Evolutionary conservation across 75 land plant species (phyloP).

Genomic region (Cunninghamia lanceolata): DNA sequence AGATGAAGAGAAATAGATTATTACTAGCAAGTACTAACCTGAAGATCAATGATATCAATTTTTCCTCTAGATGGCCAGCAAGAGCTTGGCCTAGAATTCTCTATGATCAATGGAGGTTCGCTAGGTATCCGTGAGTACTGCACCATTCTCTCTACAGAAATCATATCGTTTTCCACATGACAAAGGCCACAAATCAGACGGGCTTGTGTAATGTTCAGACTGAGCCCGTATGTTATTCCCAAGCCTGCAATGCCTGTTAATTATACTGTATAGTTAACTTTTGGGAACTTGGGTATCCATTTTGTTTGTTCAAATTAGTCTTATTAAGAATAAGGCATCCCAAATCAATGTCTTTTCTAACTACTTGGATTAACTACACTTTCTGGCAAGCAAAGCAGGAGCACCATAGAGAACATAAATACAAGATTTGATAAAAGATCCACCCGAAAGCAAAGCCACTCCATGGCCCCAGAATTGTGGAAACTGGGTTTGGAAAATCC

Average conservation of each 20-base stretch:
- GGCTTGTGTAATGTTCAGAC: conserved; percentile 57
- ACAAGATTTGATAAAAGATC: conserved; percentile 2
- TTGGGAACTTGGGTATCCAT: too few relatives aligned
- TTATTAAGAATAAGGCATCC: not conserved
- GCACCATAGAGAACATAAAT: conserved; percentile 63
- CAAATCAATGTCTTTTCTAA: not conserved
- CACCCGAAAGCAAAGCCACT: conserved; percentile 42
- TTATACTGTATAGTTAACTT: too few relatives aligned
- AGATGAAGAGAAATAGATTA: not conserved
- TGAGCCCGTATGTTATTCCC: conserved; percentile 80
- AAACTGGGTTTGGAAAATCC: conserved; percentile 54
- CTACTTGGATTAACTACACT: conserved; percentile 69
- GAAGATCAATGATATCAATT: conserved; percentile 26
- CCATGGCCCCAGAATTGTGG: conserved; percentile 28
- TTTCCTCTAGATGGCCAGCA: conserved; percentile 51
- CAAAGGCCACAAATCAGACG: conserved; percentile 68
- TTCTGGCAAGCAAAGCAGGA: conserved; percentile 58
- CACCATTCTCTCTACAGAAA: conserved; percentile 55
- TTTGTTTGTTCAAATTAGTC: too few relatives aligned
- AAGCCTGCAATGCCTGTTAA: conserved; percentile 74
- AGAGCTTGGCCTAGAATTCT: conserved; percentile 30
- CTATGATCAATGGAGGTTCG: conserved; percentile 53
- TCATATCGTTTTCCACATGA: conserved; percentile 70
- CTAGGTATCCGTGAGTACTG: too few relatives aligned
- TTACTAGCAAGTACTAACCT: conserved; percentile 28